These are phyloP conservation scores for Mycena sp. DNA, from an alignment of 1,284 basidiomycete species.

Conservation along the genomic window DNA sequence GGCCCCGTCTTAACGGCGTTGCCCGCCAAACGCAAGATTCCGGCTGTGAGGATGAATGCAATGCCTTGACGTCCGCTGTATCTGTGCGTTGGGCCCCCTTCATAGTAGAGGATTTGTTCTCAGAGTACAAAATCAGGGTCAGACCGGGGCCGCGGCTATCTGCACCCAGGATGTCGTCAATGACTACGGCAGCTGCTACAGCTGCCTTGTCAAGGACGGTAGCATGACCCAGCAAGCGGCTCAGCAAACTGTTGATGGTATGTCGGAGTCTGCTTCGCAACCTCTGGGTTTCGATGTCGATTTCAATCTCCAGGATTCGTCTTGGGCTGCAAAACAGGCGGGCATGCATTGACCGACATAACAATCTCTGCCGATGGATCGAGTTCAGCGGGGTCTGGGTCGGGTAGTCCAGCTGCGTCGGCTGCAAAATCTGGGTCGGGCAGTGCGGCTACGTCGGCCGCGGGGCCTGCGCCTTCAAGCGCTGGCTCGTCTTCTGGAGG, in stretches of 20 bases:
- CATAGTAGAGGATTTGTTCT: neutral
- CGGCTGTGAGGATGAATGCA: neutral
- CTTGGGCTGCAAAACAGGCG: neutral
- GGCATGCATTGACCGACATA: neutral
- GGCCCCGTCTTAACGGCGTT: neutral
- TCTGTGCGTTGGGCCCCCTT: neutral
- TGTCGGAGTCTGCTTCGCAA: too few relatives aligned
- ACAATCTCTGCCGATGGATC: constrained; percentile 2
- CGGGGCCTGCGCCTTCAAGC: too few relatives aligned
- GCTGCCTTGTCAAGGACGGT: neutral
- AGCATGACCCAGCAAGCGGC: neutral
- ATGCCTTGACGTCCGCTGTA: neutral
- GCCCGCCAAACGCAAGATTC: constrained; percentile 1
- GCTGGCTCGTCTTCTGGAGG: too few relatives aligned
- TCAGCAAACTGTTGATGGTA: constrained; percentile 1
- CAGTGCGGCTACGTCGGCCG: neutral
- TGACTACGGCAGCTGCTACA: constrained; percentile 6
- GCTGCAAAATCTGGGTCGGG: neutral
- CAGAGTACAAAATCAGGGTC: neutral
- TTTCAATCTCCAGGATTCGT: neutral
- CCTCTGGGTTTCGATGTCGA: neutral
- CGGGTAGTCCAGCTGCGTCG: neutral
- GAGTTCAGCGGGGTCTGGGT: neutral
- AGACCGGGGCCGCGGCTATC: neutral
- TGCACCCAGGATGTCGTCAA: constrained; percentile 4